phyloP scores from a whole-genome alignment of 2,329 filamentous ascomycete genomes.

The Neodidymelliopsis sp. region DNA sequence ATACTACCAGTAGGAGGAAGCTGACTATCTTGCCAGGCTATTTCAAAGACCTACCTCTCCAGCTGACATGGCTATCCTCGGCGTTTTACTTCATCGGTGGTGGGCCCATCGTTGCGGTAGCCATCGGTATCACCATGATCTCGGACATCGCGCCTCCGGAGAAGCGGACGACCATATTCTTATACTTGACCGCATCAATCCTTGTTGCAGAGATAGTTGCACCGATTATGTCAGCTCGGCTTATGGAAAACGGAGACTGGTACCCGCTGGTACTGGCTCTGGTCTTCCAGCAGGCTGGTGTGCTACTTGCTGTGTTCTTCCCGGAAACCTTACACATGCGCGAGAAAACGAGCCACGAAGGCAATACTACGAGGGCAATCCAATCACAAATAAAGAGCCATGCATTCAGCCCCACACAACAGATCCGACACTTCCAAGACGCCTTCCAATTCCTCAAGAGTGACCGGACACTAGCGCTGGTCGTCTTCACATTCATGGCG shows the following conservation, averaged over 20 bases:
- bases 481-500: slow-evolving; percentile 55
- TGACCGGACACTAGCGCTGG: slow-evolving; percentile 53
- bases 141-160: slow-evolving; percentile 58
- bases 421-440: slow-evolving; percentile 46
- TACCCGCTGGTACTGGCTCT: slow-evolving; percentile 42
- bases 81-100: slow-evolving; percentile 57
- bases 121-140: slow-evolving; percentile 60
- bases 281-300: slow-evolving; percentile 36
- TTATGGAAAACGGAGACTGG: slow-evolving; percentile 47
- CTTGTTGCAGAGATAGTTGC: slow-evolving; percentile 46
- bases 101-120: slow-evolving; percentile 56
- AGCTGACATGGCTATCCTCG: slow-evolving; percentile 58
- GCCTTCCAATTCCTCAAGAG: slow-evolving; percentile 51
- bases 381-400: slow-evolving; percentile 16
- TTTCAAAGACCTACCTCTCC: slow-evolving; percentile 52
- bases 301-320: slow-evolving; percentile 37
- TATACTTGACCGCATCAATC: slow-evolving; percentile 39
- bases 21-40: slow-evolving; percentile 30
- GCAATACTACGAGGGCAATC: slow-evolving; percentile 22
- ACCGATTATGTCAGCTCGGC: slow-evolving; percentile 40
- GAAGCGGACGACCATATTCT: slow-evolving; percentile 47
- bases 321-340: slow-evolving; percentile 47
- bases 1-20: background rate
- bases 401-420: slow-evolving; percentile 35
- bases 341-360: slow-evolving; percentile 38